Conservation (phyloP, 768 basidiomycete genomes). For the Saitozyma sp. region DNA sequence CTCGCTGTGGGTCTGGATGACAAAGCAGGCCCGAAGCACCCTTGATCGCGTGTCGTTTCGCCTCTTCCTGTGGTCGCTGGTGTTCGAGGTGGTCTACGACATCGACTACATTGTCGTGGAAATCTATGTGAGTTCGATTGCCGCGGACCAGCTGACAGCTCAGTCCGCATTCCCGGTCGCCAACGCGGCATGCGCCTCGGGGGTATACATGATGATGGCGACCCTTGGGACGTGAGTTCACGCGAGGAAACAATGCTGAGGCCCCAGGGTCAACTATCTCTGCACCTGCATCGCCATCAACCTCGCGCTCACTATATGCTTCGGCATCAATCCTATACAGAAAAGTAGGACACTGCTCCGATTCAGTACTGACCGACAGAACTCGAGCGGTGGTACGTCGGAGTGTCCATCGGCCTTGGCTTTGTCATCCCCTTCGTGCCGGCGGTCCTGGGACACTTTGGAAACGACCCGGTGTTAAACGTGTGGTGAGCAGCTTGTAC, state of each 20-base stretch:
- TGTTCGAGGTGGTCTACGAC: constrained; percentile 30
- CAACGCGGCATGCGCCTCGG: constrained; percentile 13
- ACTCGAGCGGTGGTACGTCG: constrained; percentile 33
- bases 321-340: constrained; percentile 26
- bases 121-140: constrained; percentile 12
- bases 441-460: constrained; percentile 22
- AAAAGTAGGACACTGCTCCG: constrained; percentile 7
- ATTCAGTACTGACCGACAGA: constrained; percentile 4
- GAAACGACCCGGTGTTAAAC: constrained; percentile 16
- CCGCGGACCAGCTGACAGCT: neutral
- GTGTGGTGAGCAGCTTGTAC: constrained; percentile 19
- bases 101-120: constrained; percentile 13
- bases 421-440: constrained; percentile 21
- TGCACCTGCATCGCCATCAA: constrained; percentile 36
- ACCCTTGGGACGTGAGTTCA: constrained; percentile 18
- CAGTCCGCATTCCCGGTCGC: neutral
- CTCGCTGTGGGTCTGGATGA: neutral
- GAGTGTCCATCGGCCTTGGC: constrained; percentile 21
- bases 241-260: constrained; percentile 2
- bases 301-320: constrained; percentile 32
- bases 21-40: constrained; percentile 3
- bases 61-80: constrained; percentile 26
- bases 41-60: constrained; percentile 30
- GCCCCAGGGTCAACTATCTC: constrained; percentile 25
- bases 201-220: constrained; percentile 24